Base-by-base conservation (phyloP, 2,329 filamentous ascomycete genomes). In the Didymella arachidicola region DNA sequence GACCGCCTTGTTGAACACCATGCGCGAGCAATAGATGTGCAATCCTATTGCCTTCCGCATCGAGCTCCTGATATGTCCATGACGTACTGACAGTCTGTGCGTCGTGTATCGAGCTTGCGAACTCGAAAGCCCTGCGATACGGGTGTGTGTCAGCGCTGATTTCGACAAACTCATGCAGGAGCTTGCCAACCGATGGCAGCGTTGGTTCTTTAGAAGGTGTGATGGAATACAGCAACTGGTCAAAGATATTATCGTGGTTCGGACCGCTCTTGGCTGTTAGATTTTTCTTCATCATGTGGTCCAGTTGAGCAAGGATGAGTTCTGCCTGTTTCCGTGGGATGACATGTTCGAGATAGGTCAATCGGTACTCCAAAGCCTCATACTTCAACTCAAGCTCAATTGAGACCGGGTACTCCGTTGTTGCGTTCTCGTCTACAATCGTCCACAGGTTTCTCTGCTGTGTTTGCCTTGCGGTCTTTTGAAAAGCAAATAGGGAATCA, bases 401-500 rank as follows among this genome's bases (percentile, higher is more conserved):
- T 0, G 94, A 97, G 0, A 96, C 78, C 0, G 89, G 81, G 73
- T 94, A 97, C 66, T 96, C 91, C 2, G 91, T 86, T 1, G 82
- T 85, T 6, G 90, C 89, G 49, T 85, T 80, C 58, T 96, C 92
- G 16, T 86, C 79, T 1, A 86, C 62, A 0, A 90, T 63, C 7
- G 79, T 79, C 89, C 91, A 96, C 0, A 82, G 30, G 78, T 65
- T 51, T 2, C 55, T 65, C 60, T 46, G 34, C 58, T 53, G 34
- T 52, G 64, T 18, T 50, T 77, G 64, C 10, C 29, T 55, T 8
- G 62, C 19, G 57, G 81, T 70, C 63, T 90, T 91, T 70, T 97
- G 93, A 69, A 93, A 94, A 0, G 92, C 89, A 59, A 97, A 86
- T 1, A 97, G 81, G 0, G 92, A 94, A 70, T 97, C 93, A 66